Conservation (phyloP, 176 grass and related monocot genomes). For the Juncus inflexus region DNA sequence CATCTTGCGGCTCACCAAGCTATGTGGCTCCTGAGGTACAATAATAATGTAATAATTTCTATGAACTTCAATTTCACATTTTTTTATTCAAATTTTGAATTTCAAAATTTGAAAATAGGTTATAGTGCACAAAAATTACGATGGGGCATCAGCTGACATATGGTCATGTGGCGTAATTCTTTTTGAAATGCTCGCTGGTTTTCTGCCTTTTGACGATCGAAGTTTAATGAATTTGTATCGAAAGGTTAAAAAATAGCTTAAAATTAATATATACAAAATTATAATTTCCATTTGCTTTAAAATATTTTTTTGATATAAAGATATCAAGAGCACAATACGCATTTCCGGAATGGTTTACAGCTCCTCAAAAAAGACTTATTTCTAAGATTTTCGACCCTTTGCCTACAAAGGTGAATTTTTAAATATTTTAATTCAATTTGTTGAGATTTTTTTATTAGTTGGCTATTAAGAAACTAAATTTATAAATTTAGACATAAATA, state of each 20-base stretch:
- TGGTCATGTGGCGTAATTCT: constrained; percentile 77
- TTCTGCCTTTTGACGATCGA: constrained; percentile 53
- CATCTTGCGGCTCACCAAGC: constrained; percentile 69
- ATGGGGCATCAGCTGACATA: constrained; percentile 47
- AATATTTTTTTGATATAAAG: constrained; percentile 29
- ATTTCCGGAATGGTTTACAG: constrained; percentile 55
- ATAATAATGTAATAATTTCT: constrained; percentile 17
- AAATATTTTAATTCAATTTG: constrained; percentile 3
- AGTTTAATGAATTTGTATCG: constrained; percentile 58
- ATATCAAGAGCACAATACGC: constrained; percentile 57
- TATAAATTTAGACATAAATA: not conserved
- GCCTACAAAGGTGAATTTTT: constrained; percentile 35
- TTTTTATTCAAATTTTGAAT: constrained; percentile 7
- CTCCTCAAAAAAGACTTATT: constrained; percentile 54
- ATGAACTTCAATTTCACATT: not conserved
- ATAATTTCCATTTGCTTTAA: not conserved
- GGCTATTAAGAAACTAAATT: not conserved
- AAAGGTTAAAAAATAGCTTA: constrained; percentile 36
- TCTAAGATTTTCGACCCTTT: constrained; percentile 53
- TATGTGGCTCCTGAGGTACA: constrained; percentile 76
- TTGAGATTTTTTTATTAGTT: constrained; percentile 4
- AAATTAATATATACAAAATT: no score
- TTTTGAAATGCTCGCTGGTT: constrained; percentile 71
- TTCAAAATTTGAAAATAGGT: constrained; percentile 37
- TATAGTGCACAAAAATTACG: constrained; percentile 62